Conservation (phyloP, 768 basidiomycete genomes). For the Leucosporidium scottii region DNA sequence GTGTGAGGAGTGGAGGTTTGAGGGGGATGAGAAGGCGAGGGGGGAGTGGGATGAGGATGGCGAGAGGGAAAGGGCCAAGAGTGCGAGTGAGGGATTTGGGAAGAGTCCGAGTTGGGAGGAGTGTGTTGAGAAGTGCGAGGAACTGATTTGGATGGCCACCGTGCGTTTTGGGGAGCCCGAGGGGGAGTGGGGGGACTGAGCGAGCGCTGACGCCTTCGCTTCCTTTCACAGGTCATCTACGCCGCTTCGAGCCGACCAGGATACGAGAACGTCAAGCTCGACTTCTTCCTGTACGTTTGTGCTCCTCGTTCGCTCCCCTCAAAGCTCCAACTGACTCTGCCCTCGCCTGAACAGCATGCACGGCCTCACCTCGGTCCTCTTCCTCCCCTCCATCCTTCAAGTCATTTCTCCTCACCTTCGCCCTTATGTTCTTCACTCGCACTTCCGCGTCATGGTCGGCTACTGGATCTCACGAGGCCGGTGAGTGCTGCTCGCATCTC, state of each 20-base stretch:
- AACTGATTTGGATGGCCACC: slow-evolving; percentile 35
- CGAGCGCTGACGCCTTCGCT: no score
- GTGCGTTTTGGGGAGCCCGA: not conserved
- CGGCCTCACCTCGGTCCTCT: slow-evolving; percentile 34
- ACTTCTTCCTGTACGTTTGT: slow-evolving; percentile 35
- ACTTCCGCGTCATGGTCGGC: slow-evolving; percentile 34
- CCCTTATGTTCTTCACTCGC: slow-evolving; percentile 32
- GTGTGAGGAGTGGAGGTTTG: slow-evolving; percentile 10
- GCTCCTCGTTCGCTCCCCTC: no score
- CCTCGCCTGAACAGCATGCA: slow-evolving; percentile 30
- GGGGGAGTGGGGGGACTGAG: not conserved
- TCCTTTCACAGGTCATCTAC: slow-evolving; percentile 21
- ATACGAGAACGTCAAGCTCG: slow-evolving; percentile 32
- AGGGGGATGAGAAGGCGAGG: not conserved
- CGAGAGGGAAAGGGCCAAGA: not conserved
- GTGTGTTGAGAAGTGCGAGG: slow-evolving; percentile 36
- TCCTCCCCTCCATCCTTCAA: slow-evolving; percentile 35
- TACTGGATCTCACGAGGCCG: slow-evolving; percentile 37
- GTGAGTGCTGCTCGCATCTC: slow-evolving; percentile 1
- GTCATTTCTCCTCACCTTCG: slow-evolving; percentile 33
- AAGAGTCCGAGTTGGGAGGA: slow-evolving; percentile 30
- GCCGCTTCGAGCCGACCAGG: slow-evolving; percentile 34
- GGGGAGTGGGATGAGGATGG: slow-evolving; percentile 10
- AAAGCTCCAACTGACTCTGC: not conserved
- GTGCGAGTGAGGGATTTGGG: not conserved